Base-by-base conservation (phyloP, 352 stramenopile species). In the Globisporangium echinulatum region DNA sequence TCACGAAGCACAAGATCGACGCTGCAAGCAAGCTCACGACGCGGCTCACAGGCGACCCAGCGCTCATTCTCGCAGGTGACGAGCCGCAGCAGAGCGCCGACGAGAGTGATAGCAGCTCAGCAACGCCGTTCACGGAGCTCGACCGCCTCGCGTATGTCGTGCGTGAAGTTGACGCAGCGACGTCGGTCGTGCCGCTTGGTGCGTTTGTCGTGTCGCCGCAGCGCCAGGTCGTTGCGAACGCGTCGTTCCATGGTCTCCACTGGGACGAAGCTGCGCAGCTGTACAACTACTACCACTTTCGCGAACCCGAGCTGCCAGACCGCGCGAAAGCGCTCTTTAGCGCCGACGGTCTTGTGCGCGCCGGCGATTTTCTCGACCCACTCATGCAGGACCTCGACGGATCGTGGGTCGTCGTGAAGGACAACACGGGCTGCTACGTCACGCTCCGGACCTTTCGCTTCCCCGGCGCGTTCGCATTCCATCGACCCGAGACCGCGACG, bases 281-380 rank as follows among this genome's bases (percentile, higher is more conserved):
- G 39, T 76, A 75, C 70, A 91, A 82, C 65, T 92, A 88, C 67
- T 89, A 88, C 59, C 83, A 92, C 64, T 86, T 91, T 25, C 76
- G 79, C 13, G 68, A 79, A 43, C 77, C 83, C 3, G 80, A 88
- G 36, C 49, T 84, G n/a, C 75, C 77, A 1, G 80, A 90, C 50
- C 72, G 75, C 8, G 68, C 72, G 1, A 80, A 79, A 44, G 74
- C 77, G n/a, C 72, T 89, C 11, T 64, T 77, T 52, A 76, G 71
- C 15, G 66, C 61, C 19, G 74, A 85, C 15, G 79, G 78, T 1
- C 67, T 92, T 40, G 75, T 92, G 51, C 81, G 82, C 42, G 68
- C 82, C 8, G 69, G 74, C 4, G 79, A 90, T 47, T 87, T 91
- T 67, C 69, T 89, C 51, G 78, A 90, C 49, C 78, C 83, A 25